A percentile compares a stretch with the other conserved stretches of the same genome.
Conservation (phyloP, 345 rosid species). For the Eucalyptus fibrosa region DNA sequence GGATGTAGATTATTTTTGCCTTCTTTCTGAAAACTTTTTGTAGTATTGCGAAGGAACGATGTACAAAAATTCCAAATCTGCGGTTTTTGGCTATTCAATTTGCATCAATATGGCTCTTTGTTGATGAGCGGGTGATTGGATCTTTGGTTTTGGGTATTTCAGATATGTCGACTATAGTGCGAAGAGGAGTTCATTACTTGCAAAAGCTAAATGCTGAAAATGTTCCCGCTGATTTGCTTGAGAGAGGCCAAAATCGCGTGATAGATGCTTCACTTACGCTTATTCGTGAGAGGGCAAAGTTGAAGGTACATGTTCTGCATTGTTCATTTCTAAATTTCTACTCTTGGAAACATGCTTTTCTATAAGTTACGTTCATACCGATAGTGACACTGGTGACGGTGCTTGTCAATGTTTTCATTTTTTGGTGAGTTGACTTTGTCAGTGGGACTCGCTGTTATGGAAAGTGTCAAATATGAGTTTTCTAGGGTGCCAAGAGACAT, state of each 20-base stretch:
- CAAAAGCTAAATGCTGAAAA: constrained; percentile 44
- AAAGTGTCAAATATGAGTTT: not conserved
- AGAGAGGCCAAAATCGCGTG: constrained; percentile 81
- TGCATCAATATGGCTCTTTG: not conserved
- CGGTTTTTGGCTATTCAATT: not conserved
- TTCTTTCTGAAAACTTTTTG: not conserved
- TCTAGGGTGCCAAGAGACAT: not conserved
- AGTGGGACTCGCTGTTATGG: not conserved
- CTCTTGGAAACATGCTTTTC: not conserved
- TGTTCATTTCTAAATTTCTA: not conserved
- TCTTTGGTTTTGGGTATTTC: not conserved
- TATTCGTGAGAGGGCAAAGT: constrained; percentile 92
- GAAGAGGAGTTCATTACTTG: constrained; percentile 52
- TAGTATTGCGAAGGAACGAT: not conserved
- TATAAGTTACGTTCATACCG: not conserved
- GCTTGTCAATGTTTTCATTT: not conserved
- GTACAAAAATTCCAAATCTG: not conserved
- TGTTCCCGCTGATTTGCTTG: constrained; percentile 47
- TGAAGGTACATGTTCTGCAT: constrained; percentile 38
- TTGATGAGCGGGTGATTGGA: not conserved
- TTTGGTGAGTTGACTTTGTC: not conserved
- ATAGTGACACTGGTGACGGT: not conserved
- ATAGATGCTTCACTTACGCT: constrained; percentile 96
- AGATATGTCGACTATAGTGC: constrained; percentile 39
- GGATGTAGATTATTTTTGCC: not conserved